phyloP scores from a whole-genome alignment of 2,329 filamentous ascomycete species.

The Colletotrichum limetticola region DNA sequence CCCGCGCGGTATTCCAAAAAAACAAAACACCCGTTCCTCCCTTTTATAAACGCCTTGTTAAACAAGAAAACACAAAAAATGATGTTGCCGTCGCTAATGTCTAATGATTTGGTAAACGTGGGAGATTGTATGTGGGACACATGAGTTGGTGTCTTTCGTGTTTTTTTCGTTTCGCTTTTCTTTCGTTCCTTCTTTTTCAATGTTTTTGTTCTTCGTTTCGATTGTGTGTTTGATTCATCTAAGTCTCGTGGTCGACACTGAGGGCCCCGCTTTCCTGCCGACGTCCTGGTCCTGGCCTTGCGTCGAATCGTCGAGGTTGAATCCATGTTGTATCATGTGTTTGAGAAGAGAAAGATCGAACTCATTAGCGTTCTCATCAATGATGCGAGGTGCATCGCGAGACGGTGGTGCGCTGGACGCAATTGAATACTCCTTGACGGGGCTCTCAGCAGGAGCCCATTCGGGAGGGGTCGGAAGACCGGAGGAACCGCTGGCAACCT shows the following conservation, averaged over 20 bases:
- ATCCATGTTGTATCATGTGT: constrained; percentile 29
- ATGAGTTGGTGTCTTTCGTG: background rate
- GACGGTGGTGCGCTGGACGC: constrained; percentile 4
- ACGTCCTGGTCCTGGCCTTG: constrained; percentile 8
- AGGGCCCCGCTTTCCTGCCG: constrained; percentile 17
- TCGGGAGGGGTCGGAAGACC: constrained; percentile 51
- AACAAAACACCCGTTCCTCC: background rate
- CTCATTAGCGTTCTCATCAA: constrained; percentile 17
- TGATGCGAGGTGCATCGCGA: constrained; percentile 17
- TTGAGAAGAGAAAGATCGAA: constrained; percentile 24
- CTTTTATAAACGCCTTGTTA: constrained; percentile 20
- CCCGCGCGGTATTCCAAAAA: constrained; percentile 10
- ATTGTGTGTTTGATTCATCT: background rate
- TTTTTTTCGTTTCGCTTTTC: constrained; percentile 4
- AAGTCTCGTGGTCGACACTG: constrained; percentile 27
- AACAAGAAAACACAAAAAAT: background rate
- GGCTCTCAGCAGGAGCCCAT: constrained; percentile 31
- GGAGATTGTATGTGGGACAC: background rate
- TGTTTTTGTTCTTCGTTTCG: background rate
- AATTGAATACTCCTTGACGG: constrained; percentile 23
- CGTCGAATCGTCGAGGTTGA: constrained; percentile 26
- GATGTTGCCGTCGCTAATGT: constrained; percentile 27
- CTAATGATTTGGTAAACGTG: constrained; percentile 4
- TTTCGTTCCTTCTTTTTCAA: constrained; percentile 10
- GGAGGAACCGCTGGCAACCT: constrained; percentile 48